A percentile compares a stretch with the other conserved stretches of the same genome.
phyloP scores from a whole-genome alignment of 2,329 filamentous ascomycete genomes.

The Sarocladiaceae sp. region DNA sequence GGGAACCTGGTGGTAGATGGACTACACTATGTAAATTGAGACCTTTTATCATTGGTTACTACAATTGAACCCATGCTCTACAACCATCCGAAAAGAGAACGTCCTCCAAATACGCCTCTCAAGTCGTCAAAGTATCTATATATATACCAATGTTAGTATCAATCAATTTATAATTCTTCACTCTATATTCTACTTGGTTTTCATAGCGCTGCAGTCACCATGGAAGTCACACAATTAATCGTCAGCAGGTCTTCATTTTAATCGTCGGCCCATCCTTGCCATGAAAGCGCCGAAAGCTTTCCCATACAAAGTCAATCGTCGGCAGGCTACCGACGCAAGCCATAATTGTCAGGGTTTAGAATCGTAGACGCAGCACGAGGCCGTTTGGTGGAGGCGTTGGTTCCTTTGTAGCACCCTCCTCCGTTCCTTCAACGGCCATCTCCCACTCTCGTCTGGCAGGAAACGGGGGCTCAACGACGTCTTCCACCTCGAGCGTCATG shows the following conservation, averaged over 20 bases:
- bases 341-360: not conserved
- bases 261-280: too few species aligned
- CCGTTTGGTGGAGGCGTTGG: slow-evolving; percentile 14
- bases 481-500: slow-evolving; percentile 66
- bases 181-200: not conserved
- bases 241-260: not conserved
- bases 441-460: slow-evolving; percentile 53
- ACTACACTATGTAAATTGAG: too few species aligned
- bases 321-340: slow-evolving; percentile 1
- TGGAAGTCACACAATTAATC: not conserved
- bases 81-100: too few species aligned
- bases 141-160: not conserved
- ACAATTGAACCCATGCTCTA: too few species aligned
- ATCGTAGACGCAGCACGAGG: slow-evolving; percentile 8
- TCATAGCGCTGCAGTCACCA: not conserved
- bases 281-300: not conserved
- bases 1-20: too few species aligned
- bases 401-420: slow-evolving; percentile 21
- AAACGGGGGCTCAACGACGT: slow-evolving; percentile 29
- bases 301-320: not conserved
- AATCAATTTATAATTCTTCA: not conserved
- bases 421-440: slow-evolving; percentile 49
- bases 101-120: too few species aligned
- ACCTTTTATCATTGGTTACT: too few species aligned
- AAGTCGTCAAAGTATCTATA: too few species aligned